These are phyloP conservation scores for Echria macrotheca DNA, from an alignment of 495 filamentous ascomycete species.

Conservation along the genomic window DNA sequence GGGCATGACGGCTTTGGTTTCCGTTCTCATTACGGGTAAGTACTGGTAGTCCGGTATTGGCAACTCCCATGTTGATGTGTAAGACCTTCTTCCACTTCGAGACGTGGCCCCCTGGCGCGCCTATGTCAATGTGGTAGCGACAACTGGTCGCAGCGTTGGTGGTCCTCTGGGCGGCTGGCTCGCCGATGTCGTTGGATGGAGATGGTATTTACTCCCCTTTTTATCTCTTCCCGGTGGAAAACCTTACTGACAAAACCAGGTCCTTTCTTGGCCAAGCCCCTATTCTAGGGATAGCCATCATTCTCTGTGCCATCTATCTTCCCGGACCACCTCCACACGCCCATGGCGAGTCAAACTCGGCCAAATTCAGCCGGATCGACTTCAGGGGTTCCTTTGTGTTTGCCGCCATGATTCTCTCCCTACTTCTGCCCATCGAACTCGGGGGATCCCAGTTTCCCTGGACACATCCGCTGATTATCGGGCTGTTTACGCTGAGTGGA, in stretches of 20 bases:
- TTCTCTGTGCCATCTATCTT: slow-evolving; percentile 44
- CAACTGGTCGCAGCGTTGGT: slow-evolving; percentile 57
- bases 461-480: slow-evolving; percentile 42
- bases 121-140: slow-evolving; percentile 61
- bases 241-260: no score
- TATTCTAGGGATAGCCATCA: slow-evolving; percentile 47
- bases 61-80: no score
- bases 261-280: slow-evolving; percentile 58
- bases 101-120: slow-evolving; percentile 63
- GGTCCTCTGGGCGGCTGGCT: slow-evolving; percentile 61
- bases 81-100: slow-evolving; percentile 60
- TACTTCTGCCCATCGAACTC: slow-evolving; percentile 54
- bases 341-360: slow-evolving; percentile 11
- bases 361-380: slow-evolving; percentile 49
- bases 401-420: slow-evolving; percentile 38
- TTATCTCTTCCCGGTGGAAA: no score
- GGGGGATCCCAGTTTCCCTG: slow-evolving; percentile 55
- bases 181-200: slow-evolving; percentile 61
- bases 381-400: slow-evolving; percentile 52
- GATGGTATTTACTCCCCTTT: slow-evolving; percentile 45
- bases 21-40: slow-evolving; percentile 61
- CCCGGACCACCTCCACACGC: slow-evolving; percentile 15
- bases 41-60: no score
- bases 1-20: slow-evolving; percentile 51
- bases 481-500: slow-evolving; percentile 28